Evolutionary conservation across 805 yeast genomes (phyloP).

Genomic region (Saturnispora besseyi): DNA sequence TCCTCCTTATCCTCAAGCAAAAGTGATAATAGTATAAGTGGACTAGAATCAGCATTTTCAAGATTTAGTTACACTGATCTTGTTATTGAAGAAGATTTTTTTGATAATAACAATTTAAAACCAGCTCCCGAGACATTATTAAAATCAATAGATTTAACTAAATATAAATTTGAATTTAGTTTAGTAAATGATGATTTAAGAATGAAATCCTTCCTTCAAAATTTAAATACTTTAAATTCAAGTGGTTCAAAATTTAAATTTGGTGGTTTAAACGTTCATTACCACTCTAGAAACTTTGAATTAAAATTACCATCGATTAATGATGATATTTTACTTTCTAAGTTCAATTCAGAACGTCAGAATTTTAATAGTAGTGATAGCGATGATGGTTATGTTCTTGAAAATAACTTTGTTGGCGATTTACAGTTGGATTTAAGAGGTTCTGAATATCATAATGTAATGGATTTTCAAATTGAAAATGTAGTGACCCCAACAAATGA

Average conservation of each 20-base stretch:
- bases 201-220: conserved; percentile 12
- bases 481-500: conserved; percentile 1
- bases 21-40: not conserved
- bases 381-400: conserved; percentile 2
- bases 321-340: conserved; percentile 1
- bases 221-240: conserved; percentile 14
- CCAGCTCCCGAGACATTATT: conserved; percentile 38
- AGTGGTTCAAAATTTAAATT: conserved; percentile 8
- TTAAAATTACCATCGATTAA: conserved; percentile 20
- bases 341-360: conserved; percentile 18
- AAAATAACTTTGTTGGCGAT: conserved; percentile 5
- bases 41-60: conserved; percentile 1
- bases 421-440: not conserved
- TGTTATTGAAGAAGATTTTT: not conserved
- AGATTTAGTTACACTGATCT: not conserved
- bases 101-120: not conserved
- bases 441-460: not conserved
- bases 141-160: conserved; percentile 18
- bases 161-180: conserved; percentile 20
- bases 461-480: not conserved
- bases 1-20: conserved; percentile 8
- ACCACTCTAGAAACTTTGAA: conserved; percentile 7
- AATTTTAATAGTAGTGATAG: conserved; percentile 6
- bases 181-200: conserved; percentile 21
- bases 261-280: conserved; percentile 1